Evolutionary conservation across 2,329 filamentous ascomycete species (phyloP), one percentile per base, ranked within the genome.

Genomic region (Ustulina deusta): DNA sequence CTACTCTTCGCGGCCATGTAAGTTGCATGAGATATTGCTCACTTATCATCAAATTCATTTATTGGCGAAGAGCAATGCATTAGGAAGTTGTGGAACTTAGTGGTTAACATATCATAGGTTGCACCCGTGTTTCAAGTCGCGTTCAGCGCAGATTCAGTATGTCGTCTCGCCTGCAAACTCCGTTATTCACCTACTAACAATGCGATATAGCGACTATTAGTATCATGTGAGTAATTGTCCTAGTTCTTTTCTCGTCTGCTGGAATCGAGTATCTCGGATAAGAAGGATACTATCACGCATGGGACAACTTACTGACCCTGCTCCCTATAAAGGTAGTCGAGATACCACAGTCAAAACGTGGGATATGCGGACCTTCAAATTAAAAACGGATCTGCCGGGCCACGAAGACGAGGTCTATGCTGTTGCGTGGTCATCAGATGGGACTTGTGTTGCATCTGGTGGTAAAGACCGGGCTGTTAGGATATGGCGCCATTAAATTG

Each of bases 361-460:
- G 94, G 94, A 97, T 75, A 92, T 97, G 78, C 86, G 91, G 69
- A 93, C 91, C 1, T 92, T 91, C 58, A 97, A 97, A 80, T 82
- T 99, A 66, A 70, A 69, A 46, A 70, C 63, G 17, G 70, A 73
- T 51, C 56, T 73, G 1, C 71, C 71, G 4, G 71, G 71, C 11
- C 71, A 73, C 54, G 70, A 72, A 60, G 71, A 73, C 13, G 71
- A 73, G 40, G 79, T 73, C 0, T 73, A 70, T 38, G 70, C 69
- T 79, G 94, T 97, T 0, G 95, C 98, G 78, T 98, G 95, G 96
- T 94, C 92, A 73, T 91, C 93, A 0, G 94, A 97, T 78, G 96
- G 96, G 9, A 88, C 93, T 73, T 90, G 90, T 74, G 94, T 98
- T 17, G 94, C 90, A 20, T 97, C 94, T 78, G 96, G 94, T 62